A percentile compares a stretch with the other conserved stretches of the same genome.
phyloP scores from a whole-genome alignment of 495 filamentous ascomycete genomes.

The Chaetomidium leptoderma region DNA sequence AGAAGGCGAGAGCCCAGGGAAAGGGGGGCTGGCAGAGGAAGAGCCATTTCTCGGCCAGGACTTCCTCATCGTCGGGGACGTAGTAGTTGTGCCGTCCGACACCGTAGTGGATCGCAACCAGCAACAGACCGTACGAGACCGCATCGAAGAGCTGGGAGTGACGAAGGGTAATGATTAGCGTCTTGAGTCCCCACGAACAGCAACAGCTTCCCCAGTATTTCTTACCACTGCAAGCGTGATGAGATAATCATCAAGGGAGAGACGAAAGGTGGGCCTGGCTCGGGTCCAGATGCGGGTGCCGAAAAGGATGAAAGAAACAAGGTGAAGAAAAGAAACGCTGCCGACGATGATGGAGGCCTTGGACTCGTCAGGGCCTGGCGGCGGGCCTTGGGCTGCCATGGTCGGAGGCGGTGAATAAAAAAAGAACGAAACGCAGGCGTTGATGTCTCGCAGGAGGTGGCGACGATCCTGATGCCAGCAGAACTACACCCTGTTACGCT shows the following conservation, averaged over 20 bases:
- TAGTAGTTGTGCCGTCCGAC: constrained; percentile 1
- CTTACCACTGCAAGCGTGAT: neutral
- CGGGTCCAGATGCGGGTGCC: neutral
- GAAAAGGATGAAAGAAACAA: neutral
- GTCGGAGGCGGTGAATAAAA: neutral
- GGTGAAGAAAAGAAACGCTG: neutral
- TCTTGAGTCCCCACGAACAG: neutral
- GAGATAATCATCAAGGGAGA: neutral
- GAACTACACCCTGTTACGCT: neutral
- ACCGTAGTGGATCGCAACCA: neutral
- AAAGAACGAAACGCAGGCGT: neutral
- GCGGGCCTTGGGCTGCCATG: neutral
- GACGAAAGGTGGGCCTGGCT: neutral
- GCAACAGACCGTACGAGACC: neutral
- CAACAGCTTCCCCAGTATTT: neutral
- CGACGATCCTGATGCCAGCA: neutral
- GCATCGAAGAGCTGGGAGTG: neutral
- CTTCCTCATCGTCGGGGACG: neutral
- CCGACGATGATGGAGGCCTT: neutral
- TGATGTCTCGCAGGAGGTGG: neutral
- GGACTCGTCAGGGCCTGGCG: neutral
- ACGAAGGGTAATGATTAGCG: neutral
- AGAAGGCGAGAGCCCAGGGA: neutral
- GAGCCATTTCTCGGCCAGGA: neutral
- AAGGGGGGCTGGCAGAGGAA: neutral